Conservation (phyloP, 495 filamentous ascomycete species). For the Trichoderma virens region DNA sequence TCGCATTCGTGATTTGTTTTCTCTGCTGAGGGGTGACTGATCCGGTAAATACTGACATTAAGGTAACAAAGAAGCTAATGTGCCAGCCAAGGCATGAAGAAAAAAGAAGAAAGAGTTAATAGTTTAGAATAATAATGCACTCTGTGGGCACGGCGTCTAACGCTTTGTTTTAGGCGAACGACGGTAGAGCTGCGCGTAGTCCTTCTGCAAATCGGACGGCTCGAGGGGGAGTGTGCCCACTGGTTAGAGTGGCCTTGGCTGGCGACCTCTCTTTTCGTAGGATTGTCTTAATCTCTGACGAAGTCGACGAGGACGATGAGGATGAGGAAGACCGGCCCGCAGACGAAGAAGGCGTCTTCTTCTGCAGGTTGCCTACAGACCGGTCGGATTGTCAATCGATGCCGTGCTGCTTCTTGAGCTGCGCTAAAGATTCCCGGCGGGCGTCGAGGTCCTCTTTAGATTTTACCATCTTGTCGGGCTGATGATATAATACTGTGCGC, state of each 20-base stretch:
- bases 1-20: neutral
- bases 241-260: neutral
- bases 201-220: slow-evolving; percentile 13
- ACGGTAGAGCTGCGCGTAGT: slow-evolving; percentile 7
- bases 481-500: slow-evolving; percentile 82
- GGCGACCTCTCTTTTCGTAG: slow-evolving; percentile 10
- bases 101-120: neutral
- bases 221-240: slow-evolving; percentile 6
- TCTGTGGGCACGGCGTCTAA: neutral
- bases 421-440: slow-evolving; percentile 94
- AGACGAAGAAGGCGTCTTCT: slow-evolving; percentile 33
- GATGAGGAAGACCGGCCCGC: slow-evolving; percentile 43
- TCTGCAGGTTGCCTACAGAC: slow-evolving; percentile 45
- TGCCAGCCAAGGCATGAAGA: slow-evolving; percentile 7
- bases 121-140: neutral
- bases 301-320: neutral
- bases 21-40: neutral
- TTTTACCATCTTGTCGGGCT: slow-evolving; percentile 93
- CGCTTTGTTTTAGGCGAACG: neutral
- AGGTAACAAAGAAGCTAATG: neutral
- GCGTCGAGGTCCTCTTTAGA: slow-evolving; percentile 91
- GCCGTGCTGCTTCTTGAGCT: slow-evolving; percentile 92
- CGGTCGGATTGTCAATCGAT: slow-evolving; percentile 85
- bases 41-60: neutral
- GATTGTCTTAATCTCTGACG: slow-evolving; percentile 12